A percentile compares a stretch with the other conserved stretches of the same genome.
Conservation (phyloP, 495 filamentous ascomycete species). For the Glarea lozoyensis region DNA sequence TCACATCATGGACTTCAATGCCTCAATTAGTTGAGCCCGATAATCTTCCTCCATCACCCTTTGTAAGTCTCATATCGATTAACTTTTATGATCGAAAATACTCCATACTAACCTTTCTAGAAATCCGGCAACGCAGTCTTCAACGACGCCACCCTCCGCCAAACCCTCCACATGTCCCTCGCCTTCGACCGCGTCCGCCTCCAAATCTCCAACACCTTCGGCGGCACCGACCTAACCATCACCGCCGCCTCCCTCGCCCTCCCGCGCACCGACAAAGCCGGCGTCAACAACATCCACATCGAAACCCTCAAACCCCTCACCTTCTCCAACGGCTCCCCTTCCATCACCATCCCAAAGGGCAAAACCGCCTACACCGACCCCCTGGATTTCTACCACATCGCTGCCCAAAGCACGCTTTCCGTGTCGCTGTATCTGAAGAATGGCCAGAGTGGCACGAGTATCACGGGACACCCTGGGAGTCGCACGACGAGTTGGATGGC, state of each 20-base stretch:
- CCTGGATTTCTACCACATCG: constrained; percentile 42
- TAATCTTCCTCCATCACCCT: constrained; percentile 52
- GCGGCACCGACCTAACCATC: constrained; percentile 49
- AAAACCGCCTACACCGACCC: constrained; percentile 53
- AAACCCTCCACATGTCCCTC: constrained; percentile 53
- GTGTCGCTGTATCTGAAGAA: constrained; percentile 47
- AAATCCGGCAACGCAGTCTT: constrained; percentile 23
- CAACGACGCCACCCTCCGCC: constrained; percentile 51
- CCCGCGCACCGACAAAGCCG: constrained; percentile 36
- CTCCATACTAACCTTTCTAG: not conserved
- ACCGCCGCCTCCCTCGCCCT: constrained; percentile 47
- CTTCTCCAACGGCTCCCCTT: constrained; percentile 41
- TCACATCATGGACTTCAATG: constrained; percentile 58
- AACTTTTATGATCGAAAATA: too few species aligned
- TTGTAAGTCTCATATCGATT: constrained; percentile 35
- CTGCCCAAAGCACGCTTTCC: constrained; percentile 39
- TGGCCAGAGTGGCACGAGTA: constrained; percentile 45
- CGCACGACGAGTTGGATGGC: constrained; percentile 52
- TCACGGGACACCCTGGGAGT: constrained; percentile 60
- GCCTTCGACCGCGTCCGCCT: constrained; percentile 46
- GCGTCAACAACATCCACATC: constrained; percentile 40
- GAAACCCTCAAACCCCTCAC: constrained; percentile 42
- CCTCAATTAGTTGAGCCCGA: constrained; percentile 53
- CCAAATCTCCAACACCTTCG: constrained; percentile 61
- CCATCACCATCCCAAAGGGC: constrained; percentile 45